A percentile compares a stretch with the other conserved stretches of the same genome.
Evolutionary conservation across 2,329 filamentous ascomycete species (phyloP).

Genomic region (Clonostachys rosea): DNA sequence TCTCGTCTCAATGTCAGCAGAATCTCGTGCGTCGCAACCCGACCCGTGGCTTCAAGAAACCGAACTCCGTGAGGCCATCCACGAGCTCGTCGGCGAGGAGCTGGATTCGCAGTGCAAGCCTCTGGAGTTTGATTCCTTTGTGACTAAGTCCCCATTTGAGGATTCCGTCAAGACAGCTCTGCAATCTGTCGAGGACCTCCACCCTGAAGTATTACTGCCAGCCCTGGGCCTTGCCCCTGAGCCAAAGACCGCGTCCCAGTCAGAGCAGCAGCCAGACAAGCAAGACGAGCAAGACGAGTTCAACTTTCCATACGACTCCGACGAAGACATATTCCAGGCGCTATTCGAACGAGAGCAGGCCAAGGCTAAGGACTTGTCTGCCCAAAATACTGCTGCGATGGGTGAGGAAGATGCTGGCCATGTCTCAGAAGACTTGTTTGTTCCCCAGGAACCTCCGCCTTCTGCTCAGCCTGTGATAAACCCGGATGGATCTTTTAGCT

Average conservation of each 20-base stretch:
- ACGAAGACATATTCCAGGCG: constrained; percentile 32
- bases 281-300: constrained; percentile 38
- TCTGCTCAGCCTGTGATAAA: too few species aligned
- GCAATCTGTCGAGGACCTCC: constrained; percentile 84
- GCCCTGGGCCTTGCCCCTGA: constrained; percentile 26
- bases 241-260: too few species aligned
- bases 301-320: constrained; percentile 44
- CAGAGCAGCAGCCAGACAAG: too few species aligned
- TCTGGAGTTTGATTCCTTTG: constrained; percentile 62
- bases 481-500: too few species aligned
- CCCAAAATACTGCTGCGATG: too few species aligned
- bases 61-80: constrained; percentile 67
- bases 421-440: too few species aligned
- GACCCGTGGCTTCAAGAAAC: constrained; percentile 92
- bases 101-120: constrained; percentile 28
- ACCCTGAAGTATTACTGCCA: constrained; percentile 49
- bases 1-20: constrained; percentile 84
- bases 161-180: constrained; percentile 68
- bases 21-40: constrained; percentile 65
- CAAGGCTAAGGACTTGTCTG: too few species aligned
- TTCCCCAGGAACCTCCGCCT: too few species aligned
- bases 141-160: constrained; percentile 47
- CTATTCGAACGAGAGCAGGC: too few species aligned
- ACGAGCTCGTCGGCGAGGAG: constrained; percentile 63
- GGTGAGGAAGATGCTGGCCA: too few species aligned